A percentile compares a stretch with the other conserved stretches of the same genome.
These are phyloP conservation scores for Cercospora nicotianae DNA, from an alignment of 2,329 filamentous ascomycete species.

Conservation along the genomic window DNA sequence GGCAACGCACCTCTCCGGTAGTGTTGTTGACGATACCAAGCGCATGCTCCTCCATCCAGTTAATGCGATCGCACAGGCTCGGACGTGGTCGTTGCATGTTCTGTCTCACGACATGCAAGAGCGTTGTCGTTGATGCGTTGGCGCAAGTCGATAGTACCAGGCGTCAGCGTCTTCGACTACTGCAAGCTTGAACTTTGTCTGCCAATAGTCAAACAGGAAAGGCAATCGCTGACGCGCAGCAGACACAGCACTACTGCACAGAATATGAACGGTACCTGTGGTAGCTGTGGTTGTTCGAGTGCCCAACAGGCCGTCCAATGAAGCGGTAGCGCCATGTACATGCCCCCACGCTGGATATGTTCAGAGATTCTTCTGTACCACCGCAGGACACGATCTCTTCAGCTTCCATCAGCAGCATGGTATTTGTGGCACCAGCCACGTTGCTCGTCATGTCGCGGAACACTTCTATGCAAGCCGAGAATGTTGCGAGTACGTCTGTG, in stretches of 20 bases:
- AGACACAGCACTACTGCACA: background rate
- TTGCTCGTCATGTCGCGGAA: background rate
- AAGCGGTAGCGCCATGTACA: background rate
- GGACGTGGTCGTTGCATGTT: background rate
- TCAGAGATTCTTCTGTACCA: background rate
- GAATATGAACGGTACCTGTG: background rate
- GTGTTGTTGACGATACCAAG: background rate
- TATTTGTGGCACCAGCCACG: conserved; percentile 2
- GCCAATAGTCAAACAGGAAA: background rate
- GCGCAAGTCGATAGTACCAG: background rate
- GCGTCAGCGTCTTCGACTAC: background rate
- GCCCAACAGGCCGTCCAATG: background rate
- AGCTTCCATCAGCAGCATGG: background rate
- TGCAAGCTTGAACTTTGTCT: background rate
- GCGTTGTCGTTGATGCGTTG: background rate
- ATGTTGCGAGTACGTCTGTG: background rate
- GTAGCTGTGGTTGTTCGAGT: background rate
- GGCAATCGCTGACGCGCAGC: background rate
- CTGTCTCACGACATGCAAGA: background rate
- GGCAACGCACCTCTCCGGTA: background rate
- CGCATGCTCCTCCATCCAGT: background rate
- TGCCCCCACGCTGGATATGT: background rate
- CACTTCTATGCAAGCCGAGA: background rate
- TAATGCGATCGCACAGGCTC: background rate
- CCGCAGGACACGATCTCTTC: background rate